Evolutionary conservation across 2,329 filamentous ascomycete genomes (phyloP), one percentile per base, ranked within the genome.

Genomic region (Penicillium concentricum): DNA sequence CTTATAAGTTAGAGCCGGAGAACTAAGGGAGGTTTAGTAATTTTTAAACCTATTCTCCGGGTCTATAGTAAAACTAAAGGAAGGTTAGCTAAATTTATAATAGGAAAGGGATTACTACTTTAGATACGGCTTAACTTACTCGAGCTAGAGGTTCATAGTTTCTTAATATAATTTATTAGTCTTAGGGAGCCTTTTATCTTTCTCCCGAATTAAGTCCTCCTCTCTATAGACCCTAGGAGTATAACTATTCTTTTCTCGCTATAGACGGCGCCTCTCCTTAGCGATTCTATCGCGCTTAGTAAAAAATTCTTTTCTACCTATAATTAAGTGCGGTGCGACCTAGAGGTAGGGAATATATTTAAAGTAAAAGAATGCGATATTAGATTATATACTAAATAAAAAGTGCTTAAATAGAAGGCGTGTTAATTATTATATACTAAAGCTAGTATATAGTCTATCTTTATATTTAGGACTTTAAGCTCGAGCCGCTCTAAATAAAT

Each of bases 201-300:
- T n/a, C n/a, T n/a, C n/a, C n/a, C n/a, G n/a, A n/a, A n/a, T n/a
- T n/a, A n/a, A n/a, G n/a, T n/a, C n/a, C n/a, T n/a, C n/a, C n/a
- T n/a, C n/a, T n/a, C n/a, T n/a, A n/a, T n/a, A n/a, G n/a, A n/a
- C n/a, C n/a, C n/a, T n/a, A n/a, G n/a, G n/a, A n/a, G n/a, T n/a
- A n/a, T n/a, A n/a, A n/a, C n/a, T n/a, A n/a, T n/a, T n/a, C n/a
- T n/a, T n/a, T n/a, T n/a, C n/a, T n/a, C n/a, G n/a, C n/a, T n/a
- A n/a, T n/a, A n/a, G n/a, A 45, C 39, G 32, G 22, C 53, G 46
- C 32, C 46, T 55, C 48, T 50, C 46, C 13, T 50, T 50, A 10
- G 41, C 18, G 16, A 37, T 28, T n/a, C 50, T 12, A 55, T 55
- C 53, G 34, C 53, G 39, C 26, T 32, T 55, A 9, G 34, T 5